A percentile compares a stretch with the other conserved stretches of the same genome.
These are phyloP conservation scores for Pseudocercospora macadamiae DNA, from an alignment of 2,329 filamentous ascomycete species.

Conservation along the genomic window DNA sequence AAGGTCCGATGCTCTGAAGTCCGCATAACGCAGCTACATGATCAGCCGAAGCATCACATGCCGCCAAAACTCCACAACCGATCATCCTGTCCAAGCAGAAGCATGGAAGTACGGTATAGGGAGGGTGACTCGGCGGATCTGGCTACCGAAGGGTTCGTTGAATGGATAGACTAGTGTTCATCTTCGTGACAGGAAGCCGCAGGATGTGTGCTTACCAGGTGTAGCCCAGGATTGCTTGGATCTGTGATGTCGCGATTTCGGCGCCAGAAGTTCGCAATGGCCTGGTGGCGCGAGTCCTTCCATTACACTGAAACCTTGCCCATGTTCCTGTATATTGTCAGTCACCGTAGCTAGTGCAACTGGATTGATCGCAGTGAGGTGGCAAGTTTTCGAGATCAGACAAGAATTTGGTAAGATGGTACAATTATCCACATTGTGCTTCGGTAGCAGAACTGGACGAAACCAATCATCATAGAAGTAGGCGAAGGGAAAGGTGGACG, in stretches of 20 bases:
- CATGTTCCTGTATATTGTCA: constrained; percentile 9
- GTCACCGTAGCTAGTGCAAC: neutral
- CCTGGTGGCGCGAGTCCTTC: no score
- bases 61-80: constrained; percentile 43
- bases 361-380: neutral
- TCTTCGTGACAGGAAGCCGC: constrained; percentile 32
- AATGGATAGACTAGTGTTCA: constrained; percentile 47
- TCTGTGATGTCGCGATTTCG: no score
- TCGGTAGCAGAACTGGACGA: constrained; percentile 47
- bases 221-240: no score
- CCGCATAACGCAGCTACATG: constrained; percentile 33
- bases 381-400: constrained; percentile 35
- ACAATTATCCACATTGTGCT: constrained; percentile 40
- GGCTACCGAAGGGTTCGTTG: constrained; percentile 41
- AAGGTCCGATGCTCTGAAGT: constrained; percentile 38
- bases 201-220: constrained; percentile 20
- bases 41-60: constrained; percentile 27
- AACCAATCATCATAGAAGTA: constrained; percentile 44
- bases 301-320: no score
- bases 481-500: constrained; percentile 5
- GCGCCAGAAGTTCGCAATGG: no score
- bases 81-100: constrained; percentile 38
- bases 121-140: constrained; percentile 41
- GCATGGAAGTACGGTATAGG: constrained; percentile 41
- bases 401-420: constrained; percentile 43